Evolutionary conservation across 1,284 basidiomycete species (phyloP).

Genomic region (Tilletia setariae): DNA sequence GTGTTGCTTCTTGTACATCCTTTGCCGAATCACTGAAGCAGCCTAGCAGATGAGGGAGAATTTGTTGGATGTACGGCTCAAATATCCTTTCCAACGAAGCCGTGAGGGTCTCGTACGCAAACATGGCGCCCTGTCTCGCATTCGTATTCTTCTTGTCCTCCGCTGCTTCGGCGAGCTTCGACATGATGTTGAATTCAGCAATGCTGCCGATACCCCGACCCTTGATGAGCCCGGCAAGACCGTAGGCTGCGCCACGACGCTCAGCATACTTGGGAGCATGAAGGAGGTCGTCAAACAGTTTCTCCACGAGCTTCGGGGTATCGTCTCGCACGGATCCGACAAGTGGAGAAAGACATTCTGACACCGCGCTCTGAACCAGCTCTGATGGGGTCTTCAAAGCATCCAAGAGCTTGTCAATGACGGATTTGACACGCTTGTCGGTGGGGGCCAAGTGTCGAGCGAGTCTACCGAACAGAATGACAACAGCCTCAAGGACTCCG

Average conservation of each 20-base stretch:
- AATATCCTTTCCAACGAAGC: conserved; percentile 81
- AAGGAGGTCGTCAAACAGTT: conserved; percentile 66
- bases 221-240: conserved; percentile 85
- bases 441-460: conserved; percentile 79
- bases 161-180: conserved; percentile 70
- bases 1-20: conserved; percentile 91
- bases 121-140: conserved; percentile 87
- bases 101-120: conserved; percentile 83
- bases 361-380: conserved; percentile 92
- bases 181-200: conserved; percentile 77
- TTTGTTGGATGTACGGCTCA: conserved; percentile 84
- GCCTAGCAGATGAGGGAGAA: conserved; percentile 78
- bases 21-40: conserved; percentile 84
- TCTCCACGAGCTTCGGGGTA: conserved; percentile 62
- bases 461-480: conserved; percentile 89
- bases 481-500: conserved; percentile 80
- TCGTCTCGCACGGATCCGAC: conserved; percentile 67
- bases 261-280: conserved; percentile 73
- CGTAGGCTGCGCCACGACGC: conserved; percentile 91
- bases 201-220: conserved; percentile 82
- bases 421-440: conserved; percentile 55
- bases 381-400: conserved; percentile 93
- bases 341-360: conserved; percentile 81
- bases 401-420: conserved; percentile 84
- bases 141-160: conserved; percentile 80